Evolutionary conservation across 2,329 filamentous ascomycete species (phyloP).

Genomic region (Septoria linicola): DNA sequence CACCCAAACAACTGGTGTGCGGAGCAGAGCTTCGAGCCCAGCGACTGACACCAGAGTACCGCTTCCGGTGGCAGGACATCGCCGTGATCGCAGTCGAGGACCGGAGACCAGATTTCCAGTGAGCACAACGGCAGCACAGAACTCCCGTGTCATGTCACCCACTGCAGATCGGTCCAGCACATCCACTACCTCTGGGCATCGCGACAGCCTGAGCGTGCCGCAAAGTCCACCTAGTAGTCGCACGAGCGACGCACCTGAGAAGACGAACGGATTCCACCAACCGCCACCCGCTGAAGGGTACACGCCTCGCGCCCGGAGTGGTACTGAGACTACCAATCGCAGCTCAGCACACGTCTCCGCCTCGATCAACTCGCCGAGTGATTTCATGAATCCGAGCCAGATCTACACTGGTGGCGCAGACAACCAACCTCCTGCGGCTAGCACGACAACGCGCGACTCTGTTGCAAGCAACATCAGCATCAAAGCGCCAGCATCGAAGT

Average conservation of each 20-base stretch:
- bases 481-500: conserved; percentile 21
- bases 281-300: conserved; percentile 33
- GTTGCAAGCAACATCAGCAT: conserved; percentile 16
- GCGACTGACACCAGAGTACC: conserved; percentile 40
- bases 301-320: conserved; percentile 21
- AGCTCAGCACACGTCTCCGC: conserved; percentile 30
- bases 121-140: conserved; percentile 49
- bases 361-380: conserved; percentile 31
- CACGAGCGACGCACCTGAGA: conserved; percentile 20
- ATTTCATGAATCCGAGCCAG: conserved; percentile 29
- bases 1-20: conserved; percentile 28
- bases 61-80: conserved; percentile 51
- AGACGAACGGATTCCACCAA: conserved; percentile 35
- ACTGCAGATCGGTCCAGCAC: conserved; percentile 22
- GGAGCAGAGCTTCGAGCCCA: conserved; percentile 50
- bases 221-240: conserved; percentile 47
- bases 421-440: conserved; percentile 22
- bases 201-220: conserved; percentile 79
- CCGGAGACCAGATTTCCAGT: conserved; percentile 77
- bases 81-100: conserved; percentile 74
- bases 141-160: conserved; percentile 44
- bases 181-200: conserved; percentile 39
- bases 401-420: conserved; percentile 32
- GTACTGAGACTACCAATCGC: conserved; percentile 28
- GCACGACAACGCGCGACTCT: conserved; percentile 10